Percentiles rank a stretch among this genome's conserved stretches.
Evolutionary conservation across 225 moss, liverwort and hornwort species (phyloP).

Genomic region (Bryum argenteum): DNA sequence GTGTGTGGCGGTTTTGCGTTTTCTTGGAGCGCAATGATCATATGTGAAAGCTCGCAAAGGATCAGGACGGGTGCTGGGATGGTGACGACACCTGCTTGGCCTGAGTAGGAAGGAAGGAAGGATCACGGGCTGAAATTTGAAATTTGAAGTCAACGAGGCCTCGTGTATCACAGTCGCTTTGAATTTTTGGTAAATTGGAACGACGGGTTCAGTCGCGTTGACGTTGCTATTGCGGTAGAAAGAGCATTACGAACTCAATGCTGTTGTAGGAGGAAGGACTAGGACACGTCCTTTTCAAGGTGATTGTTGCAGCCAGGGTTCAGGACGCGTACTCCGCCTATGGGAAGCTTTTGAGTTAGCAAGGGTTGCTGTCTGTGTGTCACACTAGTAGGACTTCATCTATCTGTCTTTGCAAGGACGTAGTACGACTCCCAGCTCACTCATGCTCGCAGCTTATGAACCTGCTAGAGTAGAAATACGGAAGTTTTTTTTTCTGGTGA

Average conservation of each 20-base stretch:
- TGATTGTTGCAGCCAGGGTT: slow-evolving; percentile 24
- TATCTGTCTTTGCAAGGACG: slow-evolving; percentile 31
- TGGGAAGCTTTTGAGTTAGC: slow-evolving; percentile 26
- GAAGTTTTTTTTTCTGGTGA: slow-evolving; percentile 22
- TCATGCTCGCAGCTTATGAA: slow-evolving; percentile 20
- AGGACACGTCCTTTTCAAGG: slow-evolving; percentile 20
- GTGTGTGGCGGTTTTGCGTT: slow-evolving; percentile 21
- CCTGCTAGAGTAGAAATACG: slow-evolving; percentile 10
- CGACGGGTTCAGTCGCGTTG: slow-evolving; percentile 17
- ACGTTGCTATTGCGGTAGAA: slow-evolving; percentile 22
- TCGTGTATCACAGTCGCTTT: not conserved
- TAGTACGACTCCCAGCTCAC: slow-evolving; percentile 22
- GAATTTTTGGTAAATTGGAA: slow-evolving; percentile 9
- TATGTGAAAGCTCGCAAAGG: slow-evolving; percentile 14
- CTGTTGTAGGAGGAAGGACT: slow-evolving; percentile 22
- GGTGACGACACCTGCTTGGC: slow-evolving; percentile 25
- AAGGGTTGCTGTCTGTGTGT: slow-evolving; percentile 30
- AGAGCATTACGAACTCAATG: slow-evolving; percentile 23
- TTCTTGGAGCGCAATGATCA: slow-evolving; percentile 23
- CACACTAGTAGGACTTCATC: slow-evolving; percentile 17
- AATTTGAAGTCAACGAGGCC: slow-evolving; percentile 15
- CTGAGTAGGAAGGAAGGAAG: slow-evolving; percentile 16
- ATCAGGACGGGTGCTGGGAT: slow-evolving; percentile 29
- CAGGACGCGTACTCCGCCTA: slow-evolving; percentile 22
- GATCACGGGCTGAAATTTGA: slow-evolving; percentile 18